phyloP scores from a whole-genome alignment of 192 early-diverging fungal genomes.

The Chytriomyces confervae region DNA sequence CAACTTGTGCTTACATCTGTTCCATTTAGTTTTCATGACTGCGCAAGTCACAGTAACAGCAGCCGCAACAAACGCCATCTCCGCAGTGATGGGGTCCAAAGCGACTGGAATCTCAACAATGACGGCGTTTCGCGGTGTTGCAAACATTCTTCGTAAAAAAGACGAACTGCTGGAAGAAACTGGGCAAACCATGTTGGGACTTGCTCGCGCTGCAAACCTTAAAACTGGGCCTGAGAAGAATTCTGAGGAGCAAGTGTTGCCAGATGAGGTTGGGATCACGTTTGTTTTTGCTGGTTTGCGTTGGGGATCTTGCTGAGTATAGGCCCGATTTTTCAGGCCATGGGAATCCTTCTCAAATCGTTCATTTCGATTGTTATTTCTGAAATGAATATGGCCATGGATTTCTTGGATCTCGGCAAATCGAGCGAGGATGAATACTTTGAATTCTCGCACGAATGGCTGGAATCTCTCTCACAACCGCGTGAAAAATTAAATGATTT shows the following conservation, averaged over 20 bases:
- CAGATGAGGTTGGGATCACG: slow-evolving; percentile 53
- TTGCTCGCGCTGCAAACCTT: not conserved
- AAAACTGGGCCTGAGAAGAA: slow-evolving; percentile 11
- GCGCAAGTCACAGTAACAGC: slow-evolving; percentile 43
- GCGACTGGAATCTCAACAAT: not conserved
- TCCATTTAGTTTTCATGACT: slow-evolving; percentile 29
- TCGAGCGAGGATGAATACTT: not conserved
- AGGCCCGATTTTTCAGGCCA: no score
- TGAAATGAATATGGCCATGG: slow-evolving; percentile 92
- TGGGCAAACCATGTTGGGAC: slow-evolving; percentile 10
- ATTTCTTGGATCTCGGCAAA: slow-evolving; percentile 74
- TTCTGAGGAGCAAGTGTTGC: slow-evolving; percentile 56
- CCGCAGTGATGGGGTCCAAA: slow-evolving; percentile 36
- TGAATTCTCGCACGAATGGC: slow-evolving; percentile 45
- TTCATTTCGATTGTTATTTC: slow-evolving; percentile 71
- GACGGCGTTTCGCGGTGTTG: no score
- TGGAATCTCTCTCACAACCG: slow-evolving; percentile 54
- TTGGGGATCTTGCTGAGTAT: no score
- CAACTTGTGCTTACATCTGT: not conserved
- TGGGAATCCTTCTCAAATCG: slow-evolving; percentile 33
- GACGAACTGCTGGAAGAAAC: slow-evolving; percentile 23
- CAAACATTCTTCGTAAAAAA: slow-evolving; percentile 10
- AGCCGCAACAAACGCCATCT: slow-evolving; percentile 51
- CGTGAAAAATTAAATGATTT: slow-evolving; percentile 69
- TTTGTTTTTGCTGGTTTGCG: slow-evolving; percentile 5